These are phyloP conservation scores for Ogataea allantospora DNA, from an alignment of 805 yeast genomes.

Conservation along the genomic window DNA sequence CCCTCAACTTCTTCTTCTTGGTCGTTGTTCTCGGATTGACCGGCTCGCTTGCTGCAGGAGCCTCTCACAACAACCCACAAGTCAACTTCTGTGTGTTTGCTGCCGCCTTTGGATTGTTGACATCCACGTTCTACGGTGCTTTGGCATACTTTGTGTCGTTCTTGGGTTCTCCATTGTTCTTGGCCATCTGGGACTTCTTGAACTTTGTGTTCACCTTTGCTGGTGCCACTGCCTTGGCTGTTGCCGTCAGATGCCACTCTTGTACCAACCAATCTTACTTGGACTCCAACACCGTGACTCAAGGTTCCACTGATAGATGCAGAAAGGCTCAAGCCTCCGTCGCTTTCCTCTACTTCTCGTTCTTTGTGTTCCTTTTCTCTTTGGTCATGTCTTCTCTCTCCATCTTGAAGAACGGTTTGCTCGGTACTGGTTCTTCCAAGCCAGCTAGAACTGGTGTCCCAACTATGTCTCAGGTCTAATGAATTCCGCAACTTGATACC, in stretches of 20 bases:
- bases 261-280: constrained; percentile 71
- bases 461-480: constrained; percentile 79
- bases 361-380: constrained; percentile 70
- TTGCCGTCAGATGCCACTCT: constrained; percentile 81
- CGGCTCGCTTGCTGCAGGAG: constrained; percentile 79
- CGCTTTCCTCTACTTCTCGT: constrained; percentile 83
- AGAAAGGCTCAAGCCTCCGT: constrained; percentile 87
- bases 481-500: constrained; percentile 8
- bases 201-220: constrained; percentile 91
- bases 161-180: constrained; percentile 83
- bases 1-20: constrained; percentile 69
- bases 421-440: constrained; percentile 51
- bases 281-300: constrained; percentile 62
- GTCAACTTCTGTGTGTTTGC: constrained; percentile 88
- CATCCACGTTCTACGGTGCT: constrained; percentile 77
- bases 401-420: constrained; percentile 56
- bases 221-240: constrained; percentile 93
- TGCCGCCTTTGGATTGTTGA: constrained; percentile 79
- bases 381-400: constrained; percentile 47
- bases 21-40: constrained; percentile 82
- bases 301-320: constrained; percentile 83
- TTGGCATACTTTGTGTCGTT: constrained; percentile 73
- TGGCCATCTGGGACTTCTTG: constrained; percentile 77
- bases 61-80: constrained; percentile 59
- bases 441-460: constrained; percentile 82